These are phyloP conservation scores for Candida sp. DNA, from an alignment of 1,139 yeast genomes.

Conservation along the genomic window DNA sequence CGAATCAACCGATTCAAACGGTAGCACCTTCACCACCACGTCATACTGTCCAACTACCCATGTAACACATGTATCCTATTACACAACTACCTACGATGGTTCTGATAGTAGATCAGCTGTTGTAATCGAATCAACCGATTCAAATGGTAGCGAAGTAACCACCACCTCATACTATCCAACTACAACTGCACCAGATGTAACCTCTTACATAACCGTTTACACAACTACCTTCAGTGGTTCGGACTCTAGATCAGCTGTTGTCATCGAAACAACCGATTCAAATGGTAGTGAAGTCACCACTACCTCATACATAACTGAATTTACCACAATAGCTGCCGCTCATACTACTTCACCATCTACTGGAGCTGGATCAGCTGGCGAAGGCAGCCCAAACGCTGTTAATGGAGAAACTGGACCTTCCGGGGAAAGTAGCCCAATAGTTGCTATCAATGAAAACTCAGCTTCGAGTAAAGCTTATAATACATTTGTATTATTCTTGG, in stretches of 20 bases:
- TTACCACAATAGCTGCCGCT: too few species aligned
- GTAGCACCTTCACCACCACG: conserved; percentile 3
- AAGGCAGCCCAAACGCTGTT: too few species aligned
- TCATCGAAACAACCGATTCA: neutral
- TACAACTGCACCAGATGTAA: neutral
- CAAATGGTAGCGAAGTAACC: conserved; percentile 8
- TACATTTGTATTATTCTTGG: neutral
- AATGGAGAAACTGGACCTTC: too few species aligned
- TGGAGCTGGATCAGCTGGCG: too few species aligned
- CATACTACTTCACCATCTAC: too few species aligned
- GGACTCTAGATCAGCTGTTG: neutral
- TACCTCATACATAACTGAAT: neutral
- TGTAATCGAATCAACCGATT: conserved; percentile 10
- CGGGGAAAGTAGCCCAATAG: neutral
- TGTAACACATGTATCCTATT: conserved; percentile 9
- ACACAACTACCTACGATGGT: conserved; percentile 13
- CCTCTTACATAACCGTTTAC: neutral
- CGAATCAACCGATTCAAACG: conserved; percentile 1
- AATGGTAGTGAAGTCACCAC: neutral
- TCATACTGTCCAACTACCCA: neutral
- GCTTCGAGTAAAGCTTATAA: neutral
- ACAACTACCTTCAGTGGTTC: neutral
- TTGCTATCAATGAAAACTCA: neutral
- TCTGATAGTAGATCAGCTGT: conserved; percentile 11
- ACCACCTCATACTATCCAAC: conserved; percentile 4